Percentiles rank a stretch among this genome's conserved stretches.
Evolutionary conservation across 2,329 filamentous ascomycete species (phyloP).

Genomic region (Colletotrichum salicis): DNA sequence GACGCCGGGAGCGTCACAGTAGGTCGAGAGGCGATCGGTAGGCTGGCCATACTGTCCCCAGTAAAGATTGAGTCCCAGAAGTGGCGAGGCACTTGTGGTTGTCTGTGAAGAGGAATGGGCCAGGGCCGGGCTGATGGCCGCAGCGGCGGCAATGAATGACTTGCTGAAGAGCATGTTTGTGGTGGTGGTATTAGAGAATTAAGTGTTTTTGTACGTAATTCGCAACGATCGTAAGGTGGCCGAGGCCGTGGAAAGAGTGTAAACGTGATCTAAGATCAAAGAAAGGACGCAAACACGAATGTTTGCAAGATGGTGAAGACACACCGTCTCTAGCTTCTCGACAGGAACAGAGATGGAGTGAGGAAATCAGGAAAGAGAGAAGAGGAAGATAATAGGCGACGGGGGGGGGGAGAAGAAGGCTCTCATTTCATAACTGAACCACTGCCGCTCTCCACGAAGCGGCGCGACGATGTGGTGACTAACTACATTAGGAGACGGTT

Average conservation of each 20-base stretch:
- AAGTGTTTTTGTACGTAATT: slow-evolving; percentile 14
- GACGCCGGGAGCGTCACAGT: slow-evolving; percentile 49
- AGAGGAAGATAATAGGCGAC: too few species aligned
- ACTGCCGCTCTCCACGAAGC: neutral
- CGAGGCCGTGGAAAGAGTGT: slow-evolving; percentile 48
- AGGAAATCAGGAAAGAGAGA: neutral
- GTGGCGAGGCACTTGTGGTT: slow-evolving; percentile 28
- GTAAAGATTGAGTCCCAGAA: slow-evolving; percentile 52
- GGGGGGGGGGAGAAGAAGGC: neutral
- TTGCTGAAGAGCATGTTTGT: slow-evolving; percentile 40
- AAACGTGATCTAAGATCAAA: slow-evolving; percentile 45
- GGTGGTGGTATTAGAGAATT: slow-evolving; percentile 30
- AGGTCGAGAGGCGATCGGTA: slow-evolving; percentile 44
- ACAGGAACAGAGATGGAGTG: slow-evolving; percentile 24
- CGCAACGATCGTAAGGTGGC: slow-evolving; percentile 48
- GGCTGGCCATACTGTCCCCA: slow-evolving; percentile 50
- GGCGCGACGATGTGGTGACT: slow-evolving; percentile 3
- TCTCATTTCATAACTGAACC: slow-evolving; percentile 23
- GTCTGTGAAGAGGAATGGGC: slow-evolving; percentile 13
- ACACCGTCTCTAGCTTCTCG: slow-evolving; percentile 34
- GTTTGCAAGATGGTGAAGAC: slow-evolving; percentile 35
- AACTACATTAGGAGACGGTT: slow-evolving; percentile 16
- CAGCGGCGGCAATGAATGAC: slow-evolving; percentile 41
- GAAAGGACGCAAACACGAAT: slow-evolving; percentile 45
- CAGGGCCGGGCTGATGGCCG: slow-evolving; percentile 36